Evolutionary conservation across 768 basidiomycete species (phyloP).

Genomic region (Panaeolus papilionaceus): DNA sequence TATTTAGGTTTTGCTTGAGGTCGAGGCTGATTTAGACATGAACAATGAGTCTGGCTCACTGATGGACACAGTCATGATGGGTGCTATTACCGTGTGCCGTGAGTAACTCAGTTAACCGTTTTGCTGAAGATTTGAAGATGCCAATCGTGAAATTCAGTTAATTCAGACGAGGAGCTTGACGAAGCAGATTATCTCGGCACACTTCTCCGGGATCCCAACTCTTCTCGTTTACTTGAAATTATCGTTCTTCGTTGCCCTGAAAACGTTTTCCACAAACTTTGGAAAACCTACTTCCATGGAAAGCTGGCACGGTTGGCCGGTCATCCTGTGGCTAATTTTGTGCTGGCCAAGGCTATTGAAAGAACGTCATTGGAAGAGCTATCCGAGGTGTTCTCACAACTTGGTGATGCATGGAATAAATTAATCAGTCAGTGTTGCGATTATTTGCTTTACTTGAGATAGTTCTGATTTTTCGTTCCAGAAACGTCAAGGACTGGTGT

Average conservation of each 20-base stretch:
- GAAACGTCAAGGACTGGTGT: slow-evolving; percentile 80
- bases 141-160: slow-evolving; percentile 15
- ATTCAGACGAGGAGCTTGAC: slow-evolving; percentile 44
- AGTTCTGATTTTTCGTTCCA: slow-evolving; percentile 31
- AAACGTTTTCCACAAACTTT: slow-evolving; percentile 67
- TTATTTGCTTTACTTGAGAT: background rate
- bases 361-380: slow-evolving; percentile 65
- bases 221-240: slow-evolving; percentile 90
- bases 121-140: background rate
- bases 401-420: slow-evolving; percentile 62
- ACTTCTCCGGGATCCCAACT: slow-evolving; percentile 83
- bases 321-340: slow-evolving; percentile 96
- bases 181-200: slow-evolving; percentile 82
- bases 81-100: slow-evolving; percentile 73
- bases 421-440: slow-evolving; percentile 65
- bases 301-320: slow-evolving; percentile 73
- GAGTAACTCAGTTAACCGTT: slow-evolving; percentile 34
- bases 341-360: slow-evolving; percentile 80
- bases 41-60: slow-evolving; percentile 69
- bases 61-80: slow-evolving; percentile 82
- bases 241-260: slow-evolving; percentile 69
- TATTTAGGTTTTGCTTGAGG: slow-evolving; percentile 76
- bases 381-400: slow-evolving; percentile 59
- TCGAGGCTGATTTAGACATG: slow-evolving; percentile 74
- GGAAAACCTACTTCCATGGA: slow-evolving; percentile 81